A percentile compares a stretch with the other conserved stretches of the same genome.
Conservation (phyloP, 1,284 basidiomycete species). For the Agroathelia rolfsii region DNA sequence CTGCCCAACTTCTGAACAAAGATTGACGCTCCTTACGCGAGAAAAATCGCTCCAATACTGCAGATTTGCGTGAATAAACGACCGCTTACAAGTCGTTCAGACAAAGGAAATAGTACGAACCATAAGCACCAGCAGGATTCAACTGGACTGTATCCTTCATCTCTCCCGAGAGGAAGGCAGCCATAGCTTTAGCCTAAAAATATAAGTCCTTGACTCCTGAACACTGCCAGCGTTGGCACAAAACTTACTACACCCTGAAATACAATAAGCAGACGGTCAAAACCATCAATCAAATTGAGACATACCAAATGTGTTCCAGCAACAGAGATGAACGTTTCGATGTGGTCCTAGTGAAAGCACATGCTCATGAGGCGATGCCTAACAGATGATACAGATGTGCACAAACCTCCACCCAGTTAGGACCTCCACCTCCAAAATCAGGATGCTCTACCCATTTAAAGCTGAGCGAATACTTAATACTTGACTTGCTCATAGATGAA, state of each 20-base stretch:
- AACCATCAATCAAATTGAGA: constrained; percentile 4
- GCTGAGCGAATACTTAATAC: constrained; percentile 26
- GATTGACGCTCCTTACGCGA: constrained; percentile 83
- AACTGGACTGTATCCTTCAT: constrained; percentile 96
- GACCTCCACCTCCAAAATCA: constrained; percentile 76
- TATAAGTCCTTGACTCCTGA: constrained; percentile 4
- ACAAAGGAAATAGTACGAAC: constrained; percentile 26
- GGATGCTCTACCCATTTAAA: constrained; percentile 96
- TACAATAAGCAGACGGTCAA: constrained; percentile 8
- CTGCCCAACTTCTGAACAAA: constrained; percentile 93
- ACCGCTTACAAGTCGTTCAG: background rate
- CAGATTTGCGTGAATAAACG: constrained; percentile 3
- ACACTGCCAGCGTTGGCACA: background rate
- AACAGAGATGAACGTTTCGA: constrained; percentile 77
- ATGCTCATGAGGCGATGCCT: constrained; percentile 1
- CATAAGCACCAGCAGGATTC: constrained; percentile 78
- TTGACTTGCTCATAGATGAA: background rate
- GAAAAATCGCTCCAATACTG: constrained; percentile 81
- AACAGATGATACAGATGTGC: constrained; percentile 1
- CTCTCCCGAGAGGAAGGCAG: constrained; percentile 87
- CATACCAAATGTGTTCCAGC: constrained; percentile 81
- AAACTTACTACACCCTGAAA: constrained; percentile 59
- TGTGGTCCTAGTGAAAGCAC: constrained; percentile 44
- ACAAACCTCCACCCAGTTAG: constrained; percentile 83
- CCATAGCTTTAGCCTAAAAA: constrained; percentile 82